Base-by-base conservation (phyloP, 2,329 filamentous ascomycete species). In the Acrocalymma vagum region DNA sequence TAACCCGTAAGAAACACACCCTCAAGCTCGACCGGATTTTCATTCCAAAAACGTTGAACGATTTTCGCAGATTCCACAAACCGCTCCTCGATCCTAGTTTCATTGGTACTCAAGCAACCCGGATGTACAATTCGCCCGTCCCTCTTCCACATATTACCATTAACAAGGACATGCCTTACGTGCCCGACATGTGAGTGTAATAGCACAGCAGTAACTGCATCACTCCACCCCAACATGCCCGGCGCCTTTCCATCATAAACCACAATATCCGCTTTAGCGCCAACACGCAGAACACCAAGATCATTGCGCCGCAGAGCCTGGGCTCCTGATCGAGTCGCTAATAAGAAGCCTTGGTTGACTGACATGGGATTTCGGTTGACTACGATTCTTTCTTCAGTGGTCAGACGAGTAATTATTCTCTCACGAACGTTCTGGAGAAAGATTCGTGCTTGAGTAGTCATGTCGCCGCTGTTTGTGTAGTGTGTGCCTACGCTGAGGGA, bases 401-500 rank as follows among this genome's bases (percentile, higher is more conserved):
- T n/a, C n/a, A n/a, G n/a, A n/a, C n/a, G n/a, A n/a, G n/a, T n/a
- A n/a, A n/a, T n/a, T n/a, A n/a, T n/a, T n/a, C n/a, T n/a, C n/a
- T 67, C 65, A 3, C 80, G 70, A 0, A 65, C 67, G 6, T 56
- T 62, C 55, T 82, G 80, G 2, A 82, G 67, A 78, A 77, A 83
- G 9, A 83, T 53, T 2, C 80, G 73, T 2, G 79, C 77, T 51
- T 83, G 80, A 0, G 50, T 53, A 3, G 61, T 21, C 9, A 66
- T 54, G 36, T 82, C 78, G 3, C 72, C 69, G 0, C 72, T 77
- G 57, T 73, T 82, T 8, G 77, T 77, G 45, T 78, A 76, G 52
- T 80, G 76, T 0, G 78, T 82, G 53, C 83, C 79, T 7, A 82
- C 67, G 3, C 80, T 80, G 0, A 83, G 69, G 2, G 78, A 62